A percentile compares a stretch with the other conserved stretches of the same genome.
phyloP scores from a whole-genome alignment of 345 rosid genomes.

The Heritiera fomes region DNA sequence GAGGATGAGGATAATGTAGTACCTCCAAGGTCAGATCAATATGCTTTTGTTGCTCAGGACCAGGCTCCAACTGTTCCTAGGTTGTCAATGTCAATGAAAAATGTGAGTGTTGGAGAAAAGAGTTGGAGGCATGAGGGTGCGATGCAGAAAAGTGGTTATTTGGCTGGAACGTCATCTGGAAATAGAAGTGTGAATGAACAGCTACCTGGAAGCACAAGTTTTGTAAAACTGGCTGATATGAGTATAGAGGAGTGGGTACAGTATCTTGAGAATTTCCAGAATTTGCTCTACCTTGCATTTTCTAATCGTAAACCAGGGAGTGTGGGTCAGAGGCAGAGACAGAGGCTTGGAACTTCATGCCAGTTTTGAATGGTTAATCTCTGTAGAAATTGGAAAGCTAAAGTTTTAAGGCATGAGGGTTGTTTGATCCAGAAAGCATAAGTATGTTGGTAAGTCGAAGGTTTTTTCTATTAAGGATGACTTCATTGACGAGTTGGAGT shows the following conservation, averaged over 20 bases:
- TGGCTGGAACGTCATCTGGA: slow-evolving; percentile 55
- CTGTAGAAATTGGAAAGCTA: slow-evolving; percentile 2
- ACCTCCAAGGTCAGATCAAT: slow-evolving; percentile 17
- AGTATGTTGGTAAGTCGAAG: not conserved
- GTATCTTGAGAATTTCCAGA: slow-evolving; percentile 51
- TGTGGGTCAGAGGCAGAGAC: slow-evolving; percentile 49
- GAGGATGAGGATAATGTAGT: slow-evolving; percentile 25
- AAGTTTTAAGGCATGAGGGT: not conserved
- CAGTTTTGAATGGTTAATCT: slow-evolving; percentile 37
- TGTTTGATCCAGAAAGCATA: not conserved
- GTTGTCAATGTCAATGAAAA: slow-evolving; percentile 49
- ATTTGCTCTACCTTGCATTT: slow-evolving; percentile 43
- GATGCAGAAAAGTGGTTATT: slow-evolving; percentile 42
- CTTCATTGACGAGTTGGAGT: slow-evolving; percentile 9
- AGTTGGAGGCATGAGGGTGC: slow-evolving; percentile 28
- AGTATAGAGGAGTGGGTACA: slow-evolving; percentile 52
- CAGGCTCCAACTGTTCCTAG: slow-evolving; percentile 25
- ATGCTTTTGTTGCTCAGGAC: slow-evolving; percentile 8
- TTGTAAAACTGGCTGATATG: slow-evolving; percentile 65
- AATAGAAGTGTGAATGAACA: slow-evolving; percentile 67
- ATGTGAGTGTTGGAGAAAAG: slow-evolving; percentile 46
- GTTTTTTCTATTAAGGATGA: not conserved
- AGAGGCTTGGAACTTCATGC: slow-evolving; percentile 72
- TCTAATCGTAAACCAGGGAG: slow-evolving; percentile 31
- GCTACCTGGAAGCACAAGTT: slow-evolving; percentile 58